Percentiles rank a stretch among this genome's conserved stretches.
Evolutionary conservation across 192 early-diverging fungal species (phyloP).

Genomic region (Mortierella alpina): DNA sequence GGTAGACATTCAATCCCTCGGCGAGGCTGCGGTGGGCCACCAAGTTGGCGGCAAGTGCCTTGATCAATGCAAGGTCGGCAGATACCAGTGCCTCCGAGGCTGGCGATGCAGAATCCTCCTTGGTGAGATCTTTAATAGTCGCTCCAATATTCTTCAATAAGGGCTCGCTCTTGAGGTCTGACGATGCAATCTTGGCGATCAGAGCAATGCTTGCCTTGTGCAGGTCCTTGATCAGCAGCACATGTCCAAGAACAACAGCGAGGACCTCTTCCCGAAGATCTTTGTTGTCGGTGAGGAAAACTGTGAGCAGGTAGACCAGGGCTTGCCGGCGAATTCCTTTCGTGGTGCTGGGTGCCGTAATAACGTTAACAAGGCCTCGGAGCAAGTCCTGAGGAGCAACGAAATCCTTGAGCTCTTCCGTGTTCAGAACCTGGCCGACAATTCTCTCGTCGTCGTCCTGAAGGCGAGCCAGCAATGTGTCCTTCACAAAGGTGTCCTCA

Average conservation of each 20-base stretch:
- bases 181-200: conserved; percentile 33
- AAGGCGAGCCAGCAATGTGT: conserved; percentile 61
- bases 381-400: conserved; percentile 37
- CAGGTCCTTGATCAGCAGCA: conserved; percentile 48
- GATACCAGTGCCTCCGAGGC: conserved; percentile 13
- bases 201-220: conserved; percentile 45
- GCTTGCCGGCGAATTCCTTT: conserved; percentile 25
- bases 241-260: conserved; percentile 44
- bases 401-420: conserved; percentile 34
- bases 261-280: conserved; percentile 48
- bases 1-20: conserved; percentile 42
- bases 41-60: conserved; percentile 51
- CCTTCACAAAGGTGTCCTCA: conserved; percentile 56
- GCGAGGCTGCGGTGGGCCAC: conserved; percentile 19
- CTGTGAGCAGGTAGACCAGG: conserved; percentile 45
- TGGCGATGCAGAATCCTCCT: conserved; percentile 20
- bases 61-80: conserved; percentile 44
- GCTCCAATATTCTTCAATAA: conserved; percentile 33
- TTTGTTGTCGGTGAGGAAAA: conserved; percentile 47
- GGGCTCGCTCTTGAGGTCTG: conserved; percentile 32
- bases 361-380: conserved; percentile 32
- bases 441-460: conserved; percentile 64
- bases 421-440: conserved; percentile 53
- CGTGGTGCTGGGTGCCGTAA: conserved; percentile 19
- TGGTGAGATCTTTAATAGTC: conserved; percentile 25